Conservation (phyloP, 2,329 filamentous ascomycete genomes). For the Zarea fungicola region DNA sequence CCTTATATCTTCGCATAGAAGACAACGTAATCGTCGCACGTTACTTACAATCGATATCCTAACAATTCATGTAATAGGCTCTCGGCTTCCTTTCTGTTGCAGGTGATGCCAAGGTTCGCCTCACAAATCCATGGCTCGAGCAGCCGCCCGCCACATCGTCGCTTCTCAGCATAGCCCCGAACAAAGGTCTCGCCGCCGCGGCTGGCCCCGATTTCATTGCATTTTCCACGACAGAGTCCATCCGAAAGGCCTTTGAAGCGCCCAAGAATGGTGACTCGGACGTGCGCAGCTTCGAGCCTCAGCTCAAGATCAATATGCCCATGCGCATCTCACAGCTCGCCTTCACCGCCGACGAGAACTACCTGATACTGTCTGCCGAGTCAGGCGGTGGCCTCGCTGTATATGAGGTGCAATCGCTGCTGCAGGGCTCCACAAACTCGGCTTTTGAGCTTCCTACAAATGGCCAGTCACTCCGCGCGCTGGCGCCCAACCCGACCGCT, state of each 20-base stretch:
- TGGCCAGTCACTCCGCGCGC: constrained; percentile 63
- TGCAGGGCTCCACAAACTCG: constrained; percentile 60
- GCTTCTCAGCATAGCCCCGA: constrained; percentile 76
- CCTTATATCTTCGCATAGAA: neutral
- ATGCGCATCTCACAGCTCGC: constrained; percentile 79
- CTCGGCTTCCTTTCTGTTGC: constrained; percentile 78
- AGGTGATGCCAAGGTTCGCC: constrained; percentile 75
- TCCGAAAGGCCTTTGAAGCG: constrained; percentile 68
- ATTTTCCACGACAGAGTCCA: constrained; percentile 68
- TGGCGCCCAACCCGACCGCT: constrained; percentile 74
- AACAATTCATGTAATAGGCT: constrained; percentile 38
- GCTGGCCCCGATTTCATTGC: constrained; percentile 77
- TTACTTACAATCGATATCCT: constrained; percentile 11
- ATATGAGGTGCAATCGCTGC: constrained; percentile 67
- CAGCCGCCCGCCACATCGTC: constrained; percentile 73
- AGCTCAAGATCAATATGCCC: constrained; percentile 66
- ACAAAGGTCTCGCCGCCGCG: constrained; percentile 76
- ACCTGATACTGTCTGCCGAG: constrained; percentile 77
- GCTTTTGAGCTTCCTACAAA: constrained; percentile 74
- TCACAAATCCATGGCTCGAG: constrained; percentile 73
- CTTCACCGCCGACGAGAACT: constrained; percentile 86
- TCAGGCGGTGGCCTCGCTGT: constrained; percentile 75
- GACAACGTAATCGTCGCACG: too few species aligned
- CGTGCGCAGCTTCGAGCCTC: constrained; percentile 64
- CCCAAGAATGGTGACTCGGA: constrained; percentile 57